phyloP scores from a whole-genome alignment of 2,329 filamentous ascomycete species.

The Diplodia sapinea region DNA sequence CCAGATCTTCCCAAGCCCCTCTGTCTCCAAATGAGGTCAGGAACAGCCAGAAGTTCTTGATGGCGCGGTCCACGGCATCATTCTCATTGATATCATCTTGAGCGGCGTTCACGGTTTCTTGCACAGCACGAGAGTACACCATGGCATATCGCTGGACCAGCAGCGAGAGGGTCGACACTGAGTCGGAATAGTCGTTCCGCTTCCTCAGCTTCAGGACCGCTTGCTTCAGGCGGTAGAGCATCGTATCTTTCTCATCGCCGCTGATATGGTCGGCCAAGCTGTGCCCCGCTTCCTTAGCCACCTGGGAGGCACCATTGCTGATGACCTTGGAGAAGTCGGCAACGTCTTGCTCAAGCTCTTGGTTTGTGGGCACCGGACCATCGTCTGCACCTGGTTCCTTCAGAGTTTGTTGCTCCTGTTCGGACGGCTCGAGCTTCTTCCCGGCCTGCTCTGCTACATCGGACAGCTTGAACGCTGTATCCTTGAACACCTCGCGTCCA shows the following conservation, averaged over 20 bases:
- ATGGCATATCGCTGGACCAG: constrained; percentile 79
- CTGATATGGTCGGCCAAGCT: constrained; percentile 77
- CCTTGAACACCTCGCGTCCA: constrained; percentile 82
- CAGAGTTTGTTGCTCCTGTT: constrained; percentile 63
- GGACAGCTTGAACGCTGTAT: constrained; percentile 81
- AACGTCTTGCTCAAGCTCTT: constrained; percentile 64
- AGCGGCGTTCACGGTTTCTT: constrained; percentile 69
- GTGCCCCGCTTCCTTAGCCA: constrained; percentile 64
- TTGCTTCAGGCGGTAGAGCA: constrained; percentile 77
- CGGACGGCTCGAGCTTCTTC: constrained; percentile 72
- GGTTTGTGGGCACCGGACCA: constrained; percentile 58
- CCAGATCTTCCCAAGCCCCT: constrained; percentile 76
- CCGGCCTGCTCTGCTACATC: constrained; percentile 76
- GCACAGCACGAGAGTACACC: constrained; percentile 75
- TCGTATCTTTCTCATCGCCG: constrained; percentile 73
- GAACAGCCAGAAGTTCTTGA: constrained; percentile 81
- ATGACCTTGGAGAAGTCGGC: constrained; percentile 54
- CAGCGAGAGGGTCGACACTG: constrained; percentile 76
- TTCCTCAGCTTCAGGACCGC: constrained; percentile 75
- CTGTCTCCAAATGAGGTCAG: constrained; percentile 78
- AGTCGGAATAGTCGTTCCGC: constrained; percentile 82
- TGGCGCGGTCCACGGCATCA: constrained; percentile 72
- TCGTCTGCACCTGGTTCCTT: constrained; percentile 59
- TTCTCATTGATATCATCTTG: constrained; percentile 77
- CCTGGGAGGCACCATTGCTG: constrained; percentile 52